Conservation (phyloP, 306 rosid genomes). For the Quercus parvula region DNA sequence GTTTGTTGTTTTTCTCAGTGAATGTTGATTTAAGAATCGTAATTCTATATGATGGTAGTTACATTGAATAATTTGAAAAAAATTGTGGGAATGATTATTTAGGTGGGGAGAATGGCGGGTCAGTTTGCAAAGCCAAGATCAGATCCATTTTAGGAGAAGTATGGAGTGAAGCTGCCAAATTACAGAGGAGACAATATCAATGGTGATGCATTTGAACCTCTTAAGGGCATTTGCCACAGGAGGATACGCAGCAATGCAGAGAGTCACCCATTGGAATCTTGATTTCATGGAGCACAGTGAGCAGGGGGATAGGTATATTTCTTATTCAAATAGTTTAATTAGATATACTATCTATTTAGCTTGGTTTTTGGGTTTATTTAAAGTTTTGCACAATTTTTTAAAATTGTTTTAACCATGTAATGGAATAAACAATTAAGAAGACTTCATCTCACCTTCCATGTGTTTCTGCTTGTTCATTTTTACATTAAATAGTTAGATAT, state of each 20-base stretch:
- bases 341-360: not conserved
- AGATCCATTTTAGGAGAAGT: conserved; percentile 35
- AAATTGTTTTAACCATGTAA: not conserved
- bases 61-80: not conserved
- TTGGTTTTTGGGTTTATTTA: not conserved
- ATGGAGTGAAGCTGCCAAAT: conserved; percentile 44
- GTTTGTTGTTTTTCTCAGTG: not conserved
- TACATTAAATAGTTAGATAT: not conserved
- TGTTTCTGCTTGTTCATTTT: not conserved
- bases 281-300: conserved; percentile 42
- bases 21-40: not conserved
- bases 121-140: conserved; percentile 52
- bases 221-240: conserved; percentile 46
- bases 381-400: not conserved
- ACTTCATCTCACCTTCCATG: not conserved
- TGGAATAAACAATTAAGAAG: not conserved
- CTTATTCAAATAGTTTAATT: not conserved
- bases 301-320: conserved; percentile 38
- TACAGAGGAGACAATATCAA: conserved; percentile 46
- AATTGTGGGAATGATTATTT: not conserved
- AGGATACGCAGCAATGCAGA: conserved; percentile 49
- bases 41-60: not conserved
- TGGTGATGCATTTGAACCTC: conserved; percentile 43
- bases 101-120: conserved; percentile 54
- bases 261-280: conserved; percentile 44